Evolutionary conservation across 2,329 filamentous ascomycete genomes (phyloP), one percentile per base, ranked within the genome.

Genomic region (Colletotrichum siamense): DNA sequence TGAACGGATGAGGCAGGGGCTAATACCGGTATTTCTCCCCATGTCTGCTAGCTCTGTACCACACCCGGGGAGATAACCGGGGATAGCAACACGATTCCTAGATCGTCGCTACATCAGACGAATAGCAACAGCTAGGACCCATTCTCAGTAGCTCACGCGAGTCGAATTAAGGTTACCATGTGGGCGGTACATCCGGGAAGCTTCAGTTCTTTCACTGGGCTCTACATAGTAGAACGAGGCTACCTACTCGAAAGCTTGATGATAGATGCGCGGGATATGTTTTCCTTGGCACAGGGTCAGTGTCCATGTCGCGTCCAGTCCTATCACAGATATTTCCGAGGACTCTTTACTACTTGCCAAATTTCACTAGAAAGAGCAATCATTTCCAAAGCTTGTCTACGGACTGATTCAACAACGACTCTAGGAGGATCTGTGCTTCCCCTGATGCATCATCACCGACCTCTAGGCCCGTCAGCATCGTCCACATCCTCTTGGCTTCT

Each of bases 401-500:
- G 9, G 44, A 4, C 9, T 49, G 44, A 13, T 49, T 12, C 4
- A 49, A 49, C 44, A 3, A 44, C 16, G 2, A 3, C 39, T 10
- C 3, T 10, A 10, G 18, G 5, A 44, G 3, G 2, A n/a, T n/a
- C 18, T 2, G 44, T 13, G 44, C 44, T 13, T 22, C 5, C 5
- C 1, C 18, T 6, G 18, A n/a, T 49, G 6, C 39, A 49, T 12
- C 44, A 4, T 52, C 34, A 44, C 10, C n/a, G 32, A 34, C 3
- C 9, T 13, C 26, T 5, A 6, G 62, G 26, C 8, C 39, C 30
- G 3, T 71, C 34, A 2, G 34, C 66, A 52, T 71, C 32, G 8
- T 71, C 62, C 7, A 70, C 71, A 10, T 71, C 71, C 12, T 66
- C 15, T 10, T 77, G 71, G 26, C 75, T 77, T 36, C 66, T 70